Percentiles rank a stretch among this genome's conserved stretches.
Conservation (phyloP, 768 basidiomycete species). For the Leucocoprinus leucothites region DNA sequence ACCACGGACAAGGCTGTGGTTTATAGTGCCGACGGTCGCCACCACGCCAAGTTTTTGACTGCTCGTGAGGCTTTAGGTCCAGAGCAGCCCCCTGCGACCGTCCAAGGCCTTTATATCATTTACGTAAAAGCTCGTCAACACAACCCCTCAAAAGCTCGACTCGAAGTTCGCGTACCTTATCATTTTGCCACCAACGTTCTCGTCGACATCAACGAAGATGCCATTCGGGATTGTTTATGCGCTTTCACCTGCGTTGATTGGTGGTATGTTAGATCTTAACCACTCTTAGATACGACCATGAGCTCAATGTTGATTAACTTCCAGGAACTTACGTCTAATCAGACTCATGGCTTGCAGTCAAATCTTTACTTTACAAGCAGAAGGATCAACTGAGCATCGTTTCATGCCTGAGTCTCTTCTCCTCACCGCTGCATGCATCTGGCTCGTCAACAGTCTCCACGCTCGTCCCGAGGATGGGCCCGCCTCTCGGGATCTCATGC, state of each 20-base stretch:
- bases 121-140: background rate
- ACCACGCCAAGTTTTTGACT: constrained; percentile 11
- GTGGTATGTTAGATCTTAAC: constrained; percentile 4
- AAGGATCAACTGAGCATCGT: no score
- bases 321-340: background rate
- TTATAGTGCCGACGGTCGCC: constrained; percentile 8
- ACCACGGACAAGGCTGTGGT: constrained; percentile 18
- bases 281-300: background rate
- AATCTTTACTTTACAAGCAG: constrained; percentile 1
- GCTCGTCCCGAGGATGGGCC: constrained; percentile 16
- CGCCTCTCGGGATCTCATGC: constrained; percentile 15
- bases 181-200: background rate
- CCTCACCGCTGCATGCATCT: constrained; percentile 15
- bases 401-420: no score
- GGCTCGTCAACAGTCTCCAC: constrained; percentile 17
- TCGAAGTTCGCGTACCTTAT: constrained; percentile 12
- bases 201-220: background rate
- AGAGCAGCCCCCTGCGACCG: background rate
- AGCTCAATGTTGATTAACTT: no score
- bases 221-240: background rate
- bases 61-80: background rate
- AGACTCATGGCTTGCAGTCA: background rate
- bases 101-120: background rate
- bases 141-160: background rate
- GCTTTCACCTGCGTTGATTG: background rate